Base-by-base conservation (phyloP, 768 basidiomycete species). In the Phylloporus rhodoxanthus region DNA sequence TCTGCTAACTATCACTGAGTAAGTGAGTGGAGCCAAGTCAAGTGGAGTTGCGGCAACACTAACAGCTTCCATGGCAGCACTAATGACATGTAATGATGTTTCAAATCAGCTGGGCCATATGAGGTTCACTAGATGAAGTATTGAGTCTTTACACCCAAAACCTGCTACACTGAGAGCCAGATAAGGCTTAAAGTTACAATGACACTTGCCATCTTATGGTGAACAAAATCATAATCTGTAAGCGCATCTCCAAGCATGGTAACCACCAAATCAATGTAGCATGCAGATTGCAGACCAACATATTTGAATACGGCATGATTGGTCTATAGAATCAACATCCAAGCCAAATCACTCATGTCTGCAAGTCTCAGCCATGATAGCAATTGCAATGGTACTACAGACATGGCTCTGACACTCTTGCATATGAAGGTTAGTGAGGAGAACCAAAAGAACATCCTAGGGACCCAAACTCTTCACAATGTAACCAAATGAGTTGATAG, bases 91-190 rank as follows among this genome's bases (percentile, higher is more conserved):
- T 5, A 96, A 96, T 11, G 87, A 91, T 2, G 94, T 95, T 73
- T 97, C 95, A 67, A 97, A 98, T 68, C 93, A 94, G 65, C 97
- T 98, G 1, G 96, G 96, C 94, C 94, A 98, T 11, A 98, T 89
- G 23, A 99, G 80, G 67, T 99, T 99, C 85, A 98, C n/a, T n/a
- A n/a, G n/a, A n/a, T n/a, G n/a, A n/a, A n/a, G n/a, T n/a, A n/a
- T n/a, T n/a, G 95, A 95, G 69, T 99, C 96, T 70, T 99, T 96
- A 60, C 92, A 94, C 1, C 95, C 95, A 21, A 98, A 79, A 40
- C 96, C 96, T 1, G n/a, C n/a, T n/a, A n/a, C n/a, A n/a, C n/a
- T n/a, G n/a, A n/a, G n/a, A n/a, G n/a, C n/a, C n/a, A n/a, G n/a
- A n/a, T n/a, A n/a, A n/a, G n/a, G n/a, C n/a, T n/a, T n/a, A n/a